Evolutionary conservation across 2,329 filamentous ascomycete genomes (phyloP), one percentile per base, ranked within the genome.

Genomic region (Cercospora sp.): DNA sequence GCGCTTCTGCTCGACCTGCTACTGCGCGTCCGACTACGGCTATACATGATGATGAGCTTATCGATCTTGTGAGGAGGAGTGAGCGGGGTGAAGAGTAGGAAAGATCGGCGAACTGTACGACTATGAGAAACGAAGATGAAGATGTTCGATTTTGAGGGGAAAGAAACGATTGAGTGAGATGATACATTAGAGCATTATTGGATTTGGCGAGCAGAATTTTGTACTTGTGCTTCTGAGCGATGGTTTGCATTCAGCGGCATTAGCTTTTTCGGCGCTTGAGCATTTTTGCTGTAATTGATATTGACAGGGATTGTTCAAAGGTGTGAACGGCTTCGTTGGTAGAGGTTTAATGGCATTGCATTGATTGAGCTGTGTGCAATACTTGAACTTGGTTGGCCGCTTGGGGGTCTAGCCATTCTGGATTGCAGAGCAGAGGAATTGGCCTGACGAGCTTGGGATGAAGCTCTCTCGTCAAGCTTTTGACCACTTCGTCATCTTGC

Each of bases 21-120:
- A 20, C 59, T 10, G 48, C 30, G 59, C 55, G 66, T 26, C 57
- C 67, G 13, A 45, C 53, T 39, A 69, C 67, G 23, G 67, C 67
- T 12, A 63, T 72, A 23, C 64, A 53, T 26, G 66, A 67, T 36
- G 66, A 71, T 64, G 61, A 67, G 26, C 18, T 65, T 45, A 60
- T 67, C 3, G 62, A 72, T 57, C 20, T 67, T 16, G 53, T 23
- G 0, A 48, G 26, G 31, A 65, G 23, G 33, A 61, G 67, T 26
- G 51, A 53, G 26, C 58, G 20, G 18, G 36, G 55, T 18, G 64
- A 23, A 12, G 31, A 59, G 13, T 28, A 45, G 48, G 30, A 5
- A 8, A 1, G 3, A 16, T 45, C 8, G 13, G 55, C 1, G 1
- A 26, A 31, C 30, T 65, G 63, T 65, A 65, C 39, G 63, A 60